A percentile compares a stretch with the other conserved stretches of the same genome.
Conservation (phyloP, 768 basidiomycete genomes). For the Rhodotorula babjevae region DNA sequence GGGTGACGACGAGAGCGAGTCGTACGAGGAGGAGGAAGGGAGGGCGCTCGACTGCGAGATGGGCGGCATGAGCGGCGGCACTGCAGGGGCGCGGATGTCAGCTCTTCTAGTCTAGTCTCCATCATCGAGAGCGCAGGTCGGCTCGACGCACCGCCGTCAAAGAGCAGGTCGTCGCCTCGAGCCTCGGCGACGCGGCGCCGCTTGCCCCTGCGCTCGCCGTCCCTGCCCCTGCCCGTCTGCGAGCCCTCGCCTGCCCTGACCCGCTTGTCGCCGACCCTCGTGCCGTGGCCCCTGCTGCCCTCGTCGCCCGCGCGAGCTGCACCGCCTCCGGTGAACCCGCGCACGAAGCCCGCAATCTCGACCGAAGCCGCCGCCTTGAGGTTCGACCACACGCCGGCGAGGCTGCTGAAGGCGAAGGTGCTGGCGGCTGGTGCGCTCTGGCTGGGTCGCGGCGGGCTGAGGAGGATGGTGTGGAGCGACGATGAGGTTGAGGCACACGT, state of each 20-base stretch:
- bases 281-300: too few species aligned
- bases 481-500: not conserved
- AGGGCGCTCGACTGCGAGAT: conserved; percentile 4
- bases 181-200: not conserved
- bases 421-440: not conserved
- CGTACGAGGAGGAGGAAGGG: not conserved
- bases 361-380: conserved; percentile 1
- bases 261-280: not conserved
- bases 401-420: conserved; percentile 1
- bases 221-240: not conserved
- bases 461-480: not conserved
- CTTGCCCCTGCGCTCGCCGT: not conserved
- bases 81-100: not conserved
- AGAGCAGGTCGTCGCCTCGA: not conserved
- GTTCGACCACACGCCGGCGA: conserved; percentile 7
- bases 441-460: not conserved
- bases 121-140: too few species aligned
- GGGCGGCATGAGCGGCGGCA: conserved; percentile 22
- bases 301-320: too few species aligned
- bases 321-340: not conserved
- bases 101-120: too few species aligned
- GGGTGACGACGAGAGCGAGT: not conserved
- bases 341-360: conserved; percentile 10
- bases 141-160: conserved; percentile 4
- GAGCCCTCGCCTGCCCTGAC: not conserved